Evolutionary conservation across 1,284 basidiomycete genomes (phyloP).

Genomic region (Ganoderma resinaceum): DNA sequence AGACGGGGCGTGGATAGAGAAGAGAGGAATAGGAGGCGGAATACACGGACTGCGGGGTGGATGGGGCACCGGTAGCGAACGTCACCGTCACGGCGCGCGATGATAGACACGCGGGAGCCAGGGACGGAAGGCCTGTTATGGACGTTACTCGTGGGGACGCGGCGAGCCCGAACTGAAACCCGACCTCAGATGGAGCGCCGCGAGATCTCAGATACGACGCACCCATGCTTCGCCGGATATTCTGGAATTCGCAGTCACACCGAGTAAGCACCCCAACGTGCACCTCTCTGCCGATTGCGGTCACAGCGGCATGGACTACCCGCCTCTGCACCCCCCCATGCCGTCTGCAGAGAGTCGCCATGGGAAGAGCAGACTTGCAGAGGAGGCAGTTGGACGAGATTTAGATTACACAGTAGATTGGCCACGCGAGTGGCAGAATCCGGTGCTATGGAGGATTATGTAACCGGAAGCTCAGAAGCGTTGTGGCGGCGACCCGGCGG

Average conservation of each 20-base stretch:
- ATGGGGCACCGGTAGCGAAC: constrained; percentile 11
- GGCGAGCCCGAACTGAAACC: constrained; percentile 25
- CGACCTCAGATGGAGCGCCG: constrained; percentile 21
- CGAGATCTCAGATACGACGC: constrained; percentile 20
- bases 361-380: not conserved
- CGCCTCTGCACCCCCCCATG: not conserved
- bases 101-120: not conserved
- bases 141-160: constrained; percentile 11
- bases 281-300: constrained; percentile 8
- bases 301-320: constrained; percentile 6
- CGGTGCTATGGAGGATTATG: constrained; percentile 30
- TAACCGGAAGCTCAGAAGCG: constrained; percentile 27
- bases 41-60: constrained; percentile 15
- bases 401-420: constrained; percentile 23
- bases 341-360: not conserved
- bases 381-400: constrained; percentile 2
- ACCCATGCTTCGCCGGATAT: constrained; percentile 14
- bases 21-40: not conserved
- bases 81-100: not conserved
- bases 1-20: not conserved
- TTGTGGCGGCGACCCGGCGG: constrained; percentile 33
- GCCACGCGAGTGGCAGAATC: constrained; percentile 23
- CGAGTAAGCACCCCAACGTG: constrained; percentile 20
- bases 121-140: constrained; percentile 4
- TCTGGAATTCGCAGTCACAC: constrained; percentile 22